These are phyloP conservation scores for Colletotrichum trifolii DNA, from an alignment of 2,329 filamentous ascomycete genomes.

Conservation along the genomic window DNA sequence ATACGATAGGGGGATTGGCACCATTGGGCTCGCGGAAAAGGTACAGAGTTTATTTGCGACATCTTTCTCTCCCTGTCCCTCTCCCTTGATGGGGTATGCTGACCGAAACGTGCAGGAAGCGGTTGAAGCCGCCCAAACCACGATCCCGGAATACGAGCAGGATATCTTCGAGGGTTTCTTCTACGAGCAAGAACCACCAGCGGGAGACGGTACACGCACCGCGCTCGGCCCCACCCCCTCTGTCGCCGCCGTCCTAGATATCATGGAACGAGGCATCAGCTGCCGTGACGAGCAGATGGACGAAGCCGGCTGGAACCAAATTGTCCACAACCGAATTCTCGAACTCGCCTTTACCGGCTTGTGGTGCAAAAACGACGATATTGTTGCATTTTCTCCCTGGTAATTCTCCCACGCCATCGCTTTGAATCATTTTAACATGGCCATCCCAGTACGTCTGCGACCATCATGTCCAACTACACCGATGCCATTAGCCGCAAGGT, in stretches of 20 bases:
- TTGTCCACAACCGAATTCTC: slow-evolving; percentile 7
- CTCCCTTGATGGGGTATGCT: too few relatives aligned
- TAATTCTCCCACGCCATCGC: background rate
- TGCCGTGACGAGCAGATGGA: background rate
- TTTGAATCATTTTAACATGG: background rate
- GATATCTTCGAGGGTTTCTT: background rate
- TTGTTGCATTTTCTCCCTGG: background rate
- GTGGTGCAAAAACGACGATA: background rate
- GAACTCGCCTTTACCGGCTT: slow-evolving; percentile 4
- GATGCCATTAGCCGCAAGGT: slow-evolving; percentile 2
- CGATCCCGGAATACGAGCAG: slow-evolving; percentile 3
- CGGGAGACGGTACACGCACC: background rate
- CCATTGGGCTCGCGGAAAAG: background rate
- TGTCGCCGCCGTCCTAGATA: background rate
- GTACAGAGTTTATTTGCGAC: background rate
- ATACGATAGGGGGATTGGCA: background rate
- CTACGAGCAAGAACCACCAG: background rate
- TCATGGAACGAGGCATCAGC: background rate
- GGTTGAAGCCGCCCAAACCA: background rate
- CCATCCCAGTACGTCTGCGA: background rate
- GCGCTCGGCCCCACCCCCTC: slow-evolving; percentile 10
- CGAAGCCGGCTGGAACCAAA: slow-evolving; percentile 4
- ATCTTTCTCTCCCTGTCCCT: too few relatives aligned
- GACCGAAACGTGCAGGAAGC: background rate
- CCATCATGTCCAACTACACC: background rate